Percentiles rank a stretch among this genome's conserved stretches.
Conservation (phyloP, 805 yeast species). For the Barnettozyma wickerhamii region DNA sequence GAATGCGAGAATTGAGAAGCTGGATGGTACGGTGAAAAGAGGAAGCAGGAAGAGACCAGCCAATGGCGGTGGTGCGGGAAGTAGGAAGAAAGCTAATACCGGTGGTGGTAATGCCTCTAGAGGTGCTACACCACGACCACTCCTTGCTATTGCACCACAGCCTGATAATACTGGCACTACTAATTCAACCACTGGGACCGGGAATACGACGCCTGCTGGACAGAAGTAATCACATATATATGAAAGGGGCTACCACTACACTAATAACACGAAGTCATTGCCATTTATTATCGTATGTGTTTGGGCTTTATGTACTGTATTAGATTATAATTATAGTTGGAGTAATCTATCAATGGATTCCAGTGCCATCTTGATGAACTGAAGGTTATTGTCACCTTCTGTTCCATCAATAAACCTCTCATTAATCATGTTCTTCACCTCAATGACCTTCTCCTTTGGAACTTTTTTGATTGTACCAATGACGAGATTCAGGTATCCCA, state of each 20-base stretch:
- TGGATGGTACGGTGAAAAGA: constrained; percentile 40
- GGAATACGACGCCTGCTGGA: neutral
- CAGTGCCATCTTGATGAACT: constrained; percentile 5
- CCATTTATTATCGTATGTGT: too few relatives aligned
- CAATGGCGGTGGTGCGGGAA: neutral
- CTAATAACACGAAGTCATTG: neutral
- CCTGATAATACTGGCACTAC: too few relatives aligned
- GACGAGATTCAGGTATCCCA: constrained; percentile 55
- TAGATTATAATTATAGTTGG: too few relatives aligned
- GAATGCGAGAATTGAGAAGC: constrained; percentile 42
- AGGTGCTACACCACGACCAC: constrained; percentile 3
- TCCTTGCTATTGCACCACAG: constrained; percentile 5
- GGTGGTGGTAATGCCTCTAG: constrained; percentile 2
- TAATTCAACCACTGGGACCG: neutral
- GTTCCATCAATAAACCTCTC: constrained; percentile 14
- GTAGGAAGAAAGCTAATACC: constrained; percentile 1
- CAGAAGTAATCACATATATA: too few relatives aligned
- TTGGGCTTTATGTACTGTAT: too few relatives aligned
- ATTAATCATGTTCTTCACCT: constrained; percentile 28
- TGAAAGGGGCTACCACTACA: too few relatives aligned
- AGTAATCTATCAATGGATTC: constrained; percentile 4
- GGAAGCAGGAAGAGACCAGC: constrained; percentile 27
- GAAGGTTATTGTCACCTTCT: constrained; percentile 7
- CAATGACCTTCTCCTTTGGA: constrained; percentile 25
- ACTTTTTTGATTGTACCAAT: constrained; percentile 32